Evolutionary conservation across 164 flowering plant species (phyloP).

Genomic region (Buxus sempervirens): DNA sequence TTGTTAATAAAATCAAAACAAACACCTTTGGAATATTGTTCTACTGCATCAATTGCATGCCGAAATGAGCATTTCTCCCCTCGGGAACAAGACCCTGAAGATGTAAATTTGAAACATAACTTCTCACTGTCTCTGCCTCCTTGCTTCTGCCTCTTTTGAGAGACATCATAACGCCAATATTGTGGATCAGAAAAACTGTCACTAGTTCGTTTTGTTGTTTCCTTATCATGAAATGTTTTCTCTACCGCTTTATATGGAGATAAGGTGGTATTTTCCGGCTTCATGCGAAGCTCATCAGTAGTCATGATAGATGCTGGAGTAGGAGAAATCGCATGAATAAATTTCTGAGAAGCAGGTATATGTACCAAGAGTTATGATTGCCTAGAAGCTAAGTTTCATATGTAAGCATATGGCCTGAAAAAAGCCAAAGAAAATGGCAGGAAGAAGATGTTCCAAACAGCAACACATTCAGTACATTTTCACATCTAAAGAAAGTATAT

Average conservation of each 20-base stretch:
- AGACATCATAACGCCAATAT: constrained; percentile 93
- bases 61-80: constrained; percentile 73
- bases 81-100: constrained; percentile 80
- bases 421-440: too few relatives aligned
- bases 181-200: constrained; percentile 57
- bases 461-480: not conserved
- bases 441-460: not conserved
- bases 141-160: constrained; percentile 64
- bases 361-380: constrained; percentile 18
- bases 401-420: constrained; percentile 3
- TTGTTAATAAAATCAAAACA: constrained; percentile 89
- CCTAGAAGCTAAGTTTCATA: constrained; percentile 11
- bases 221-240: constrained; percentile 26
- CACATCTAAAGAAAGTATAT: not conserved
- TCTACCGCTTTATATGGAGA: constrained; percentile 56
- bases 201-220: constrained; percentile 39
- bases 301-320: constrained; percentile 88
- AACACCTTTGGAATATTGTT: constrained; percentile 69
- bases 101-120: constrained; percentile 76
- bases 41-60: constrained; percentile 72
- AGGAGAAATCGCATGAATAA: constrained; percentile 96
- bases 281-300: constrained; percentile 51
- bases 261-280: constrained; percentile 69
- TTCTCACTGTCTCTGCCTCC: constrained; percentile 53
- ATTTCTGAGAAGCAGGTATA: constrained; percentile 63